Evolutionary conservation across 345 rosid genomes (phyloP), one percentile per base, ranked within the genome.

Genomic region (Salix arbutifolia): DNA sequence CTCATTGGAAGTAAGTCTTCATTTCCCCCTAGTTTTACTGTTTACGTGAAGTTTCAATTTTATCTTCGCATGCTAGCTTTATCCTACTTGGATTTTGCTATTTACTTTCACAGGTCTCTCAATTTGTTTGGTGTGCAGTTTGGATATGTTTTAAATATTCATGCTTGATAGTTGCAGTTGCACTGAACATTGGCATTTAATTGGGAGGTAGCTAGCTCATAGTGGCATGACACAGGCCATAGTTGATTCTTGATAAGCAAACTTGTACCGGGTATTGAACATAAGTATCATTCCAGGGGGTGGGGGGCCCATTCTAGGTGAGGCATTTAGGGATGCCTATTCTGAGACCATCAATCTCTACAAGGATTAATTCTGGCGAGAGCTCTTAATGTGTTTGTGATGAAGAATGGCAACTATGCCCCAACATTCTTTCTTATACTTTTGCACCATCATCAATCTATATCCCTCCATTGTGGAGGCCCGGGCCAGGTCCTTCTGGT

Each of bases 1-100:
- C 2, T 72, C 75, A 28, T 40, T 35, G 40, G 88, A 86, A 77
- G 98, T 95, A 84, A 85, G 97, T 82, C 14, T 62, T 62, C 66
- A 69, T 9, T 17, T 50, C 28, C 35, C 25, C 19, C 28, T 38
- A 4, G 26, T 72, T 16, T 42, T 23, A 50, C 8, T 50, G 18
- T 11, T 40, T 21, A 23, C 46, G 12, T 42, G 67, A 67, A 56
- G 26, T 38, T 70, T 64, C 44, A 14, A 26, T 65, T 33, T 44
- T 56, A 26, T 53, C 37, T 26, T 37, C 26, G 26, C 53, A 37
- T 64, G 42, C 56, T 46, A 21, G 6, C 50, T 71, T 65, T 6
- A 13, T 33, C 73, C 50, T 33, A 42, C 67, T 19, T 4, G 2
- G 8, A 11, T 23, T 65, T 66, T 26, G 31, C 10, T 50, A 46